Evolutionary conservation across 78 protist species (phyloP), one percentile per base, ranked within the genome.

Genomic region (Dictyostelium brefeldianum): DNA sequence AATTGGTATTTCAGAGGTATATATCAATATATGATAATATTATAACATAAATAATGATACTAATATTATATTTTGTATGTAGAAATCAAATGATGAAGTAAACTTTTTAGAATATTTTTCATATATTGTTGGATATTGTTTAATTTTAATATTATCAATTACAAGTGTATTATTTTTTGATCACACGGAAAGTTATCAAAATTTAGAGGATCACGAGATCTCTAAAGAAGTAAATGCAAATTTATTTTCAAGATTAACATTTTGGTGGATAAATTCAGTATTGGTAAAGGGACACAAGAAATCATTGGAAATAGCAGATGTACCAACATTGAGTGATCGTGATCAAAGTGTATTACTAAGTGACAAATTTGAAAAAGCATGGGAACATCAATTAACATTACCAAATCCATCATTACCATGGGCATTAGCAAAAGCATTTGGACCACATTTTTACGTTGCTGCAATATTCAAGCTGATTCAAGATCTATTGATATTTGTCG

Each of bases 241-340:
- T 69, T 14, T 90, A 17, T 90, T 90, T 74, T 67, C 81, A 17
- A 59, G 90, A 53, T 36, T 82, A 17, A 90, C 95, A 41, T 90
- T 90, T 67, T 90, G 95, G 95, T 90, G 95, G 95, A 67, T 90
- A 53, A 90, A 90, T 69, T 57, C 85, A 9, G 53, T 90, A 8
- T 51, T 90, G 17, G 54, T 46, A 4, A 57, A 47, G 22, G 95
- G 95, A 10, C 81, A 82, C 14, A 82, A 82, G 81, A 77, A 81
- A 11, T 48, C 95, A 75, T 69, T 82, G 74, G 95, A 81, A 22
- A 82, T 82, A 5, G 12, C 43, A 7, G 90, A 90, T 75, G 89
- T 82, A 29, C 95, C 90, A 47, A 9, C 14, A 15, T 59, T 90
- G 41, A 43, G 65, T 0, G 83, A 90, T 7, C 67, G 74, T 3